These are phyloP conservation scores for Plasmodium coatneyi DNA, from an alignment of 169 alveolate species.

Conservation along the genomic window DNA sequence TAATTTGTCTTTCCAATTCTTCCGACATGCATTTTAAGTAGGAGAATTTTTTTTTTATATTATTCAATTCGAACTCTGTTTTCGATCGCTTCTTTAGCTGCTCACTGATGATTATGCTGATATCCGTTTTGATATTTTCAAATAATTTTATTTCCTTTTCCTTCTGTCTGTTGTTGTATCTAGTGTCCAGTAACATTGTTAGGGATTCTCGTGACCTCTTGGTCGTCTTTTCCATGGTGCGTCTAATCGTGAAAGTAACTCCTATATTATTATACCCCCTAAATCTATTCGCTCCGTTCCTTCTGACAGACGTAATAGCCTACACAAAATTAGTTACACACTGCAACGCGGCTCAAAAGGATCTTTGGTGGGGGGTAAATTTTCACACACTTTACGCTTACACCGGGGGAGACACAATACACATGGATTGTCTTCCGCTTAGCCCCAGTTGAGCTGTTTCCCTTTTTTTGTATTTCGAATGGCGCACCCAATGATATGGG, in stretches of 20 bases:
- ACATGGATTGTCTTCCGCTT: not conserved
- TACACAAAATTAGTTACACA: not conserved
- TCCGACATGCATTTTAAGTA: slow-evolving; percentile 48
- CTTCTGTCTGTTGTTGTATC: slow-evolving; percentile 19
- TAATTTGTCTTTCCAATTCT: slow-evolving; percentile 49
- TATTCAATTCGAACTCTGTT: slow-evolving; percentile 47
- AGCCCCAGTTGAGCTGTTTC: not conserved
- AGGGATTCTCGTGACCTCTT: not conserved
- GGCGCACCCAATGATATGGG: not conserved
- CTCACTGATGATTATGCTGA: slow-evolving; percentile 64
- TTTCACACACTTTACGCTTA: not conserved
- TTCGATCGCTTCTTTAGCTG: slow-evolving; percentile 45
- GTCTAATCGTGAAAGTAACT: not conserved
- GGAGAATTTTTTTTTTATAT: slow-evolving; percentile 47
- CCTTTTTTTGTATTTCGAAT: not conserved
- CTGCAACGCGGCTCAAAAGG: not conserved
- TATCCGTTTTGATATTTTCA: slow-evolving; percentile 74
- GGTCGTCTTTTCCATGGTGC: slow-evolving; percentile 22
- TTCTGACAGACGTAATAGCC: not conserved
- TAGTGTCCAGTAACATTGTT: not conserved
- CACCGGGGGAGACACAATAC: not conserved
- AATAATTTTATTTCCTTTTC: slow-evolving; percentile 69
- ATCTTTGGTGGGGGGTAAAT: not conserved
- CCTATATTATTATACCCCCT: not conserved
- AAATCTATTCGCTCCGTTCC: not conserved